Base-by-base conservation (phyloP, 768 basidiomycete species). In the Trametes maxima region DNA sequence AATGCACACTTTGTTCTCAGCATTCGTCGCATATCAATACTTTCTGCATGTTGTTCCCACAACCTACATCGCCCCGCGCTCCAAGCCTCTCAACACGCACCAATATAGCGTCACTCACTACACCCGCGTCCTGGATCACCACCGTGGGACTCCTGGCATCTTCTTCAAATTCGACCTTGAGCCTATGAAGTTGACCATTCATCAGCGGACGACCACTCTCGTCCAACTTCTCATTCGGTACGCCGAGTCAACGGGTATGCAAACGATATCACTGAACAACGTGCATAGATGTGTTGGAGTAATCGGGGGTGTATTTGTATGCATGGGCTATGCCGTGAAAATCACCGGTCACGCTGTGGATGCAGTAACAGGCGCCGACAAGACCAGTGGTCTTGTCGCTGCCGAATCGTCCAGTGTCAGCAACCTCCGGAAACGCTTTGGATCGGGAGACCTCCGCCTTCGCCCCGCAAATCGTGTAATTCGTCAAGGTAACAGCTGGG, bases 121-220 rank as follows among this genome's bases (percentile, higher is more conserved):
- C 67, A 86, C 84, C 1, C 86, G 92, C 33, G 80, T 83, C 17
- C 77, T 97, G 2, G 77, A 85, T 19, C 90, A 92, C 70, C 85
- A 91, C 64, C 76, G 79, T 16, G 92, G 91, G 7, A 88, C 93
- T 0, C 96, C 96, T 0, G 95, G 92, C 16, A 96, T 98, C 71
- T 98, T 96, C 80, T 97, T 98, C 88, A 97, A 98, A 75, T 98
- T 94, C 72, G 95, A 99, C 60, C 76, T 98, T 39, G 96, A 99
- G 70, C 94, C 95, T 0, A 82, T 98, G 75, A 80, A 84, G 22
- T 80, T 98, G 60, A 89, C 86, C 0, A 86, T 98, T 55, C 84
- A 90, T 68, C 95, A 98, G 75, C 85, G 94, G 17, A 98, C 96
- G 19, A 94, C 90, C 0, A 80, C 85, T 1, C 76, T 99, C 52